Evolutionary conservation across 768 basidiomycete species (phyloP).

Genomic region (Mycena rebaudengoi): DNA sequence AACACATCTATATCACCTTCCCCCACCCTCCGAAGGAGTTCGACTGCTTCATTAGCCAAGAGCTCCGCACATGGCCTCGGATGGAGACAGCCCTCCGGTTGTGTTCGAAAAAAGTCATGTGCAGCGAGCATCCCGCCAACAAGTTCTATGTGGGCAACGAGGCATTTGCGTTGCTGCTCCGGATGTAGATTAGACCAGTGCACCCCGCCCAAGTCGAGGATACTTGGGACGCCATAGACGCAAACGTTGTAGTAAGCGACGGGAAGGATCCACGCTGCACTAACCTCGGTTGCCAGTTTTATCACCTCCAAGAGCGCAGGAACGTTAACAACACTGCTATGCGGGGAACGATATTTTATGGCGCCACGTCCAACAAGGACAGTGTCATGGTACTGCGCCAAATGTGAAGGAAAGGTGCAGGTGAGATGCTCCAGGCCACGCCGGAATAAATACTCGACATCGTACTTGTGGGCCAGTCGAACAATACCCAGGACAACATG

Average conservation of each 20-base stretch:
- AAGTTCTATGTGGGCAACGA: no score
- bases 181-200: no score
- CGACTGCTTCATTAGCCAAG: no score
- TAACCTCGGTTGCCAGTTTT: not conserved
- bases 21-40: no score
- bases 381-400: not conserved
- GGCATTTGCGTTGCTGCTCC: no score
- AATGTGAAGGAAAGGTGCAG: not conserved
- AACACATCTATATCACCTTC: no score
- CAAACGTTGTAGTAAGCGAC: not conserved
- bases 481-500: not conserved
- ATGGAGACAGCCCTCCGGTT: no score
- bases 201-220: not conserved
- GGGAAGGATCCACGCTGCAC: not conserved
- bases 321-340: not conserved
- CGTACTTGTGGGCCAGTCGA: conserved; percentile 1
- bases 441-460: not conserved
- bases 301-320: not conserved
- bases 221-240: no score
- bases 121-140: no score
- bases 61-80: no score
- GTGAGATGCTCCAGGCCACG: not conserved
- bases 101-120: no score
- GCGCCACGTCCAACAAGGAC: not conserved
- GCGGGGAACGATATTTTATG: not conserved